These are phyloP conservation scores for Ceratobasidium sp. DNA, from an alignment of 1,284 basidiomycete genomes.

Conservation along the genomic window DNA sequence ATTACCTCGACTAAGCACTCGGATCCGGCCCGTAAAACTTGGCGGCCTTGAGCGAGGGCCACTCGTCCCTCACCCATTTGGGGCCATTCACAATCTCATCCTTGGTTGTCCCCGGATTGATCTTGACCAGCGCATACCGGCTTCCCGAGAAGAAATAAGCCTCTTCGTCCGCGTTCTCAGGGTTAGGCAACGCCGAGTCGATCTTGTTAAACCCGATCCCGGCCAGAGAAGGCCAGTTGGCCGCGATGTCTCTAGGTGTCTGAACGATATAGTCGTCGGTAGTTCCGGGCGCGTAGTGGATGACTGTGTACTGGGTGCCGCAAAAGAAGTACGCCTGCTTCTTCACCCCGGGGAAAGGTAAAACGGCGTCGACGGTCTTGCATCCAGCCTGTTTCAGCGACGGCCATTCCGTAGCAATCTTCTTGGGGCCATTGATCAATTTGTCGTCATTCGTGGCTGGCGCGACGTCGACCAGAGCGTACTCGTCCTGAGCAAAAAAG, in stretches of 20 bases:
- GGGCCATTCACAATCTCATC: constrained; percentile 2
- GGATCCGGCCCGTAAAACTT: constrained; percentile 1
- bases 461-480: neutral
- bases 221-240: neutral
- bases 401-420: constrained; percentile 5
- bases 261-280: constrained; percentile 7
- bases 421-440: constrained; percentile 24
- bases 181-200: constrained; percentile 1
- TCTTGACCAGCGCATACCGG: neutral
- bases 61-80: neutral
- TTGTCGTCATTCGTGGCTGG: constrained; percentile 7
- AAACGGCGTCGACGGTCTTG: constrained; percentile 6
- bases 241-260: neutral
- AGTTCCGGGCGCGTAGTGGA: neutral
- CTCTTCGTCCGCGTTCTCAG: neutral
- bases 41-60: constrained; percentile 8
- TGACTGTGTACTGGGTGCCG: neutral
- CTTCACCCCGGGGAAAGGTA: neutral
- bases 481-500: constrained; percentile 11
- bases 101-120: neutral
- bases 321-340: constrained; percentile 10
- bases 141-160: neutral
- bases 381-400: neutral
- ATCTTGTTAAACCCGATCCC: neutral
- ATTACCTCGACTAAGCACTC: neutral